These are phyloP conservation scores for Acacia confusa DNA, from an alignment of 306 rosid genomes.

Conservation along the genomic window DNA sequence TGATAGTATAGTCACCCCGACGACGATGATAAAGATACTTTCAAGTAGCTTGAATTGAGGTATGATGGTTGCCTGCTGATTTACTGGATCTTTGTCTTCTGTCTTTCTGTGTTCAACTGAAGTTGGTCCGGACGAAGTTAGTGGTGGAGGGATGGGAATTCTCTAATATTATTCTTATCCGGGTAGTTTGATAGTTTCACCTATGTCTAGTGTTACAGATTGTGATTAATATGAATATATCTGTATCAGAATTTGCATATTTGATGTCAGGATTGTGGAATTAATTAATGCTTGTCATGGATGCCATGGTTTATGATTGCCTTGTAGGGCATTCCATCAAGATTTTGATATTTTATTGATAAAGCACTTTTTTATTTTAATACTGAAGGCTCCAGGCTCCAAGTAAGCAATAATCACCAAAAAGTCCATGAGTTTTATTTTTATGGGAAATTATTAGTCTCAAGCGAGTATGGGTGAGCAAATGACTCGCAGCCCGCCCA, in stretches of 20 bases:
- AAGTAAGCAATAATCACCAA: too few species aligned
- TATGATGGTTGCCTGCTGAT: background rate
- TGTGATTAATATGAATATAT: background rate
- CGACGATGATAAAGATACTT: background rate
- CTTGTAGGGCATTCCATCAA: background rate
- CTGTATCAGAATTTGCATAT: background rate
- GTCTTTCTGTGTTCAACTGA: background rate
- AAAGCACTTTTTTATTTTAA: too few species aligned
- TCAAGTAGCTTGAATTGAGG: background rate
- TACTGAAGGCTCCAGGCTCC: too few species aligned
- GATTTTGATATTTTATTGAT: background rate
- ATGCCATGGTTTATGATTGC: background rate
- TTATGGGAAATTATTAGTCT: too few species aligned
- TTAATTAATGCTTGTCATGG: background rate
- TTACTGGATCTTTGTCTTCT: background rate
- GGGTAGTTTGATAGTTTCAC: background rate
- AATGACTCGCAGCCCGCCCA: too few species aligned
- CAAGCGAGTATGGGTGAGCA: too few species aligned
- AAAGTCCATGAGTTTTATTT: too few species aligned
- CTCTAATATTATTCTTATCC: background rate
- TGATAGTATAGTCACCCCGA: conserved; percentile 5
- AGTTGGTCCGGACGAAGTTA: background rate
- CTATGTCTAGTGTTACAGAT: background rate
- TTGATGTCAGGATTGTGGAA: background rate
- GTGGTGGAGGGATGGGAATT: background rate